Conservation (phyloP, 257 asterid genomes). For the Plectranthus barbatus region DNA sequence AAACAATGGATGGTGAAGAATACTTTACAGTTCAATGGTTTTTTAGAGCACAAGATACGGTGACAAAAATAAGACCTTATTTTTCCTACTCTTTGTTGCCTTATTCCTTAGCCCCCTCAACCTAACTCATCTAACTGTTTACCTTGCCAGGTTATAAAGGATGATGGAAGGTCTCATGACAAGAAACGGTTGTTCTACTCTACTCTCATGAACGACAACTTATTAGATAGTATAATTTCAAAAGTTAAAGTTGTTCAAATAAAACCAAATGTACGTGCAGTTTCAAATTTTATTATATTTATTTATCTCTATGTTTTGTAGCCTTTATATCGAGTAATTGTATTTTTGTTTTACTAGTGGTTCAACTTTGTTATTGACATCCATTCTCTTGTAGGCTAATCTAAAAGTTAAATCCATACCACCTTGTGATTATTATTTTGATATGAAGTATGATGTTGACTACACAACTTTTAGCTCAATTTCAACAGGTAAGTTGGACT, state of each 20-base stretch:
- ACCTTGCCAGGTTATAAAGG: slow-evolving; percentile 34
- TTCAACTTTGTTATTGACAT: slow-evolving; percentile 9
- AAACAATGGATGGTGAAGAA: slow-evolving; percentile 36
- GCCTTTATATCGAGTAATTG: not conserved
- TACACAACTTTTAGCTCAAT: slow-evolving; percentile 38
- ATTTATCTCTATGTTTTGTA: not conserved
- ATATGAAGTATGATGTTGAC: slow-evolving; percentile 41
- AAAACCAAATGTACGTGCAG: slow-evolving; percentile 28
- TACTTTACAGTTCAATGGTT: slow-evolving; percentile 46
- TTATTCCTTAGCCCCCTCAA: not conserved
- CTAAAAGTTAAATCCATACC: slow-evolving; percentile 23
- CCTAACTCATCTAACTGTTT: not conserved
- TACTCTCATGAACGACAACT: slow-evolving; percentile 42
- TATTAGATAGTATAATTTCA: slow-evolving; percentile 38
- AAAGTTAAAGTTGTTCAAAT: slow-evolving; percentile 41
- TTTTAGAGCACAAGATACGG: slow-evolving; percentile 49
- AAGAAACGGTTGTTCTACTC: slow-evolving; percentile 41
- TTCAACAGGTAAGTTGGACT: slow-evolving; percentile 20
- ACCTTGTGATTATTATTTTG: slow-evolving; percentile 40
- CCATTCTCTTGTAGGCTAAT: slow-evolving; percentile 23
- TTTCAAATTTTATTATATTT: not conserved
- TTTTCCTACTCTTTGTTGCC: not conserved
- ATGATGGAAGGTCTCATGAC: slow-evolving; percentile 33
- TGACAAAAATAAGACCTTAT: slow-evolving; percentile 4
- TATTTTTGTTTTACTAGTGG: not conserved